Evolutionary conservation across 1,284 basidiomycete genomes (phyloP).

Genomic region (Trichosporon ovoides): DNA sequence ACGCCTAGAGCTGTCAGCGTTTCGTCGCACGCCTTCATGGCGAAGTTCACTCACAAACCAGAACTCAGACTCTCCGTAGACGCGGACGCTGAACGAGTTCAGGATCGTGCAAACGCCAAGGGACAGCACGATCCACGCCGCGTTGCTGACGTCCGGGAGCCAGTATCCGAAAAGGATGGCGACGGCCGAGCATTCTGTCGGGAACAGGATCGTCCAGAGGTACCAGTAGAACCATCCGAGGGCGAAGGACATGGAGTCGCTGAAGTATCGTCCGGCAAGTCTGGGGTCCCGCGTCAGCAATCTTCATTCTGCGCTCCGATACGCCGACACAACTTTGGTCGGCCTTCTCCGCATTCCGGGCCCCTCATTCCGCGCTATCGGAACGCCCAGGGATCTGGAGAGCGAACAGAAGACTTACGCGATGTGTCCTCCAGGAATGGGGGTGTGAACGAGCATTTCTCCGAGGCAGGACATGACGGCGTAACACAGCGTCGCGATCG

Average conservation of each 20-base stretch:
- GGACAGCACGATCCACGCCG: constrained; percentile 67
- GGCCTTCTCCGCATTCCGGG: too few relatives aligned
- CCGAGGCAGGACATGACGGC: constrained; percentile 51
- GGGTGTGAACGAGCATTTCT: constrained; percentile 51
- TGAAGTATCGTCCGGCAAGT: constrained; percentile 53
- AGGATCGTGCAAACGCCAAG: constrained; percentile 60
- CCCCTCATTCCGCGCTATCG: too few relatives aligned
- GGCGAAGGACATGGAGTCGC: constrained; percentile 71
- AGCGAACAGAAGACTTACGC: constrained; percentile 39
- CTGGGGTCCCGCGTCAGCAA: too few relatives aligned
- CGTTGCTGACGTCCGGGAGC: constrained; percentile 58
- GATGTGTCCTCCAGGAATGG: constrained; percentile 65
- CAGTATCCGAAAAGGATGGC: constrained; percentile 71
- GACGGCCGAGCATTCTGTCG: constrained; percentile 71
- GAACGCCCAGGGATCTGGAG: too few relatives aligned
- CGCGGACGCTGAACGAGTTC: constrained; percentile 57
- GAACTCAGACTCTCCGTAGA: constrained; percentile 48
- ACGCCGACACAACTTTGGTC: too few relatives aligned
- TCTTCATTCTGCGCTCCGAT: too few relatives aligned
- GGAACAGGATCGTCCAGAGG: constrained; percentile 62
- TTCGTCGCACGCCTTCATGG: constrained; percentile 5
- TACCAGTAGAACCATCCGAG: constrained; percentile 83
- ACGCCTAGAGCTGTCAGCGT: constrained; percentile 44
- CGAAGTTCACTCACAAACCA: constrained; percentile 11
- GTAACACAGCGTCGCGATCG: constrained; percentile 47